phyloP scores from a whole-genome alignment of 1,139 yeast genomes.

The Geotrichum phurueaensis region DNA sequence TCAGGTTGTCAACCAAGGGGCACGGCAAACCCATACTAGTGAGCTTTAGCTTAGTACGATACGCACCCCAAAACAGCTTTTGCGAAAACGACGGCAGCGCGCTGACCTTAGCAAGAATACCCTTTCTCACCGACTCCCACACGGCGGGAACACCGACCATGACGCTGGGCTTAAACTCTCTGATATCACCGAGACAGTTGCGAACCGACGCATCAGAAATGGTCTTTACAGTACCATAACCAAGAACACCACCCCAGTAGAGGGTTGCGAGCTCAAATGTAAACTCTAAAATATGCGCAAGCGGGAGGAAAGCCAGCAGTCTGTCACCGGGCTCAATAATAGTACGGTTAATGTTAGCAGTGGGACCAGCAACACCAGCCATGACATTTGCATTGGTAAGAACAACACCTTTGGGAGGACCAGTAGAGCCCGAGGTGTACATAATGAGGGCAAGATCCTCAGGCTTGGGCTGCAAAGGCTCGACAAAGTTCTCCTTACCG shows the following conservation, averaged over 20 bases:
- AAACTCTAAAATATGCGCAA: conserved; percentile 93
- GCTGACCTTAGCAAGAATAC: conserved; percentile 69
- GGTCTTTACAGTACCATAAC: conserved; percentile 92
- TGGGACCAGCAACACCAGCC: conserved; percentile 80
- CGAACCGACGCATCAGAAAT: conserved; percentile 74
- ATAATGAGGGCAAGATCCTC: conserved; percentile 85
- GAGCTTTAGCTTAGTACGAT: conserved; percentile 60
- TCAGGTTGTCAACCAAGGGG: conserved; percentile 52
- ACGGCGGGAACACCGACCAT: conserved; percentile 99
- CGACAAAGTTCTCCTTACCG: conserved; percentile 49
- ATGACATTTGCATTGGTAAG: conserved; percentile 70
- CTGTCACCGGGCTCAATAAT: conserved; percentile 54
- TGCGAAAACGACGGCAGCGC: conserved; percentile 64
- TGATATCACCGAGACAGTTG: conserved; percentile 84
- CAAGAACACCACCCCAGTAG: conserved; percentile 87
- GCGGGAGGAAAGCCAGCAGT: conserved; percentile 81
- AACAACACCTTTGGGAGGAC: conserved; percentile 95
- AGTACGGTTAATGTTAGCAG: conserved; percentile 54
- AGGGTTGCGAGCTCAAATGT: conserved; percentile 73
- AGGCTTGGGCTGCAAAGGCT: conserved; percentile 52
- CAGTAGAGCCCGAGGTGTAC: conserved; percentile 99
- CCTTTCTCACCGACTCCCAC: conserved; percentile 95
- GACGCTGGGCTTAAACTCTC: conserved; percentile 80
- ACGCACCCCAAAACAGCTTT: conserved; percentile 86
- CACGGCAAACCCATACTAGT: conserved; percentile 64